These are phyloP conservation scores for Pistacia integerrima DNA, from an alignment of 345 rosid species.

Conservation along the genomic window DNA sequence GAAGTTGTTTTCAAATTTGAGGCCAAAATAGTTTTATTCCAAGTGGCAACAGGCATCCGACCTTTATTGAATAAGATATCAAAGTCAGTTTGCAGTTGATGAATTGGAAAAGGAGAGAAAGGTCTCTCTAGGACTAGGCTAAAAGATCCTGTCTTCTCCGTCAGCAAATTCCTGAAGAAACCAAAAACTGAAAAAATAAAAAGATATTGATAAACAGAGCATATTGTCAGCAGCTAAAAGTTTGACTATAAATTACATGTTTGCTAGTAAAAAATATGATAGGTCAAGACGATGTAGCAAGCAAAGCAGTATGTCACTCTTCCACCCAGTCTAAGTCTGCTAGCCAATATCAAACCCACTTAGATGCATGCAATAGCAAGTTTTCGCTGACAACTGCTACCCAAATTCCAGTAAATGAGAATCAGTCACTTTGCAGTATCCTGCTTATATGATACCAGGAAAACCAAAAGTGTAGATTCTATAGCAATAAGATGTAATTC, in stretches of 20 bases:
- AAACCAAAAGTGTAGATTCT: neutral
- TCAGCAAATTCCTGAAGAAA: slow-evolving; percentile 71
- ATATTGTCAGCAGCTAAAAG: slow-evolving; percentile 11
- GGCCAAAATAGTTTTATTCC: slow-evolving; percentile 58
- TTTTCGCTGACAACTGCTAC: neutral
- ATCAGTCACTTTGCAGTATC: neutral
- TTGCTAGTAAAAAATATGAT: slow-evolving; percentile 2
- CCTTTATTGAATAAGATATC: slow-evolving; percentile 77
- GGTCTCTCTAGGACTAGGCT: slow-evolving; percentile 91
- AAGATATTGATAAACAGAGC: slow-evolving; percentile 28
- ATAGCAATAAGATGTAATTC: neutral
- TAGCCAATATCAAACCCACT: neutral
- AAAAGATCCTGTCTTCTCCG: slow-evolving; percentile 53
- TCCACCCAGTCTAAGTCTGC: neutral
- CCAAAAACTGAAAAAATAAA: slow-evolving; percentile 45
- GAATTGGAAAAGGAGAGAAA: slow-evolving; percentile 76
- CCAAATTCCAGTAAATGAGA: neutral
- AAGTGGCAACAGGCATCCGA: slow-evolving; percentile 67
- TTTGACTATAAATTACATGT: neutral
- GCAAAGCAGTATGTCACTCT: neutral
- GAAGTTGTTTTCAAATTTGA: slow-evolving; percentile 49
- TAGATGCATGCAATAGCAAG: neutral
- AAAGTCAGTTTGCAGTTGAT: slow-evolving; percentile 55
- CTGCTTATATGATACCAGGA: neutral
- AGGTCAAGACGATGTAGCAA: neutral